Base-by-base conservation (phyloP, 2,329 filamentous ascomycete species). In the Pseudogymnoascus sp. region DNA sequence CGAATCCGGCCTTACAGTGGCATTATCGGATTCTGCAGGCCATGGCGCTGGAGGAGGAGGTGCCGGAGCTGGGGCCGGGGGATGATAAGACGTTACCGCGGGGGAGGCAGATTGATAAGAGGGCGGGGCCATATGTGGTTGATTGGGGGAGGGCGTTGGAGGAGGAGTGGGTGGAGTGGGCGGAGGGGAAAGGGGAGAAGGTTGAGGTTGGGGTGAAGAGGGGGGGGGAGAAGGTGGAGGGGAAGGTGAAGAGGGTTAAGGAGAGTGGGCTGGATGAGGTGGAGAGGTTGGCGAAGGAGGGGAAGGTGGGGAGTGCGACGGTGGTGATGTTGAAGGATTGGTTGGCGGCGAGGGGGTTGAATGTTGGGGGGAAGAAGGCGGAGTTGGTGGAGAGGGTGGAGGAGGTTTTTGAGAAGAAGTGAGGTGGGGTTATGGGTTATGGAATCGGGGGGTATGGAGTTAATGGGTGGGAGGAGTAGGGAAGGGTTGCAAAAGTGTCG, bases 1-100 rank as follows among this genome's bases (percentile, higher is more conserved):
- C 95, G 0, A 99, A 99, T 66, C 92, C 93, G 8, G 84, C 90
- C 7, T 80, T 99, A 24, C 95, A 99, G 76, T 99, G 93, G 93
- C 95, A 98, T 77, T 99, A 98, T 79, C 88, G 86, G 66, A 96
- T 99, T 53, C 79, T 99, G 0, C 95, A 99, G 76, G 89, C 90
- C 6, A 82, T 97, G 63, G 95, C 95, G 0, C 81, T 99, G 0
- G 93, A 96, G 37, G 95, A 99, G 73, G 93, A 97, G 68, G 78
- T 96, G 1, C 93, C 93, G 0, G 88, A 89, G 19, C 77, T 82
- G 53, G 80, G 84, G 1, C 83, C 88, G 60, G 76, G 77, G 1
- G 80, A 84, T 12, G 95, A 99, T 72, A 87, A 89, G 67, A 98
- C 95, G 0, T 73, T 90, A 12, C 95, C 95, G 1, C 91, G 89